Evolutionary conservation across 352 stramenopile species (phyloP).

Genomic region (Phytophthora kernoviae): DNA sequence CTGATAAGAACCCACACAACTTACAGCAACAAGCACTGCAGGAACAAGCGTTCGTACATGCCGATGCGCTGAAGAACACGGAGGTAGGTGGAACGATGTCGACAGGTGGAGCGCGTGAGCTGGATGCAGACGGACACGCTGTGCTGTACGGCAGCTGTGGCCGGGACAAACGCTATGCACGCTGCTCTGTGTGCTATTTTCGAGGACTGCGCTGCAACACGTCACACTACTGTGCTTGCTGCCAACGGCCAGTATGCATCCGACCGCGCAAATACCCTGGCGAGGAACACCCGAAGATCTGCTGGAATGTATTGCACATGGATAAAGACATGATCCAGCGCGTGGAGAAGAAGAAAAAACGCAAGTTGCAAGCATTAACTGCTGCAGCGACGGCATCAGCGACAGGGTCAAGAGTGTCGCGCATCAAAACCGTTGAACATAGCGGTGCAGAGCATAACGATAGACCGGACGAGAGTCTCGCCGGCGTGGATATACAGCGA

Average conservation of each 20-base stretch:
- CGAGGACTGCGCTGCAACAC: conserved; percentile 70
- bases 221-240: conserved; percentile 71
- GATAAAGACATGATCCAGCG: conserved; percentile 78
- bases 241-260: conserved; percentile 74
- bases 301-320: conserved; percentile 82
- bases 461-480: conserved; percentile 16
- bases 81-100: conserved; percentile 10
- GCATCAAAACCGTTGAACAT: conserved; percentile 15
- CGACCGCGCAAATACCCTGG: conserved; percentile 67
- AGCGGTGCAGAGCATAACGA: conserved; percentile 6
- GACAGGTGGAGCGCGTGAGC: conserved; percentile 6
- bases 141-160: conserved; percentile 71
- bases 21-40: conserved; percentile 12
- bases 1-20: conserved; percentile 44
- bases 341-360: conserved; percentile 73
- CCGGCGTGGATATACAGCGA: conserved; percentile 20
- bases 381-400: conserved; percentile 8
- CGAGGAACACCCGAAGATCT: conserved; percentile 77
- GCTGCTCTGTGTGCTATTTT: conserved; percentile 80
- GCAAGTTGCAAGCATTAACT: conserved; percentile 42
- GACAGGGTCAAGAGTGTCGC: background rate
- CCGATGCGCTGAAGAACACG: conserved; percentile 15
- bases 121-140: conserved; percentile 53
- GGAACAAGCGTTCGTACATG: conserved; percentile 10
- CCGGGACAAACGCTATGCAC: conserved; percentile 70